Conservation (phyloP, 805 yeast genomes). For the Candida jianshihensis region DNA sequence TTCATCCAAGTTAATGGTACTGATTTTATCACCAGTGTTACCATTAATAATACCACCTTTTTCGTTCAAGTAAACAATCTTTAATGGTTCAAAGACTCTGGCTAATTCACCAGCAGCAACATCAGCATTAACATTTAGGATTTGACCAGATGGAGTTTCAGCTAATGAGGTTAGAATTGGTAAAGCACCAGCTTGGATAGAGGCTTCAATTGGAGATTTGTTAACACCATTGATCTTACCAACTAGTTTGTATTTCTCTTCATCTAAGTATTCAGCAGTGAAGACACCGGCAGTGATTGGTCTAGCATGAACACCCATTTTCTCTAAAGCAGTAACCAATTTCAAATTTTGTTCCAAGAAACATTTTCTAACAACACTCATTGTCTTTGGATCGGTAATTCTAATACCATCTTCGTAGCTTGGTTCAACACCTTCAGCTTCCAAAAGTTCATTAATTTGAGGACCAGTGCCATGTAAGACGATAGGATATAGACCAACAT, state of each 20-base stretch:
- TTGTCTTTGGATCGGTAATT: constrained; percentile 88
- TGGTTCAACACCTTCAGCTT: constrained; percentile 92
- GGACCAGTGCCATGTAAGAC: constrained; percentile 99
- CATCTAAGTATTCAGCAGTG: constrained; percentile 84
- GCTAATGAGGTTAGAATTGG: constrained; percentile 96
- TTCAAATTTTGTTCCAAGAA: constrained; percentile 93
- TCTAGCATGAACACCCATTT: constrained; percentile 95
- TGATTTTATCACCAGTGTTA: constrained; percentile 80
- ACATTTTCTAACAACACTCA: constrained; percentile 93
- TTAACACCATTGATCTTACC: constrained; percentile 85
- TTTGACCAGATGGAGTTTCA: constrained; percentile 94
- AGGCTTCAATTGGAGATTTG: constrained; percentile 86
- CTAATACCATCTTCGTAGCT: constrained; percentile 95
- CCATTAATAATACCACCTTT: constrained; percentile 97
- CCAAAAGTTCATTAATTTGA: constrained; percentile 90
- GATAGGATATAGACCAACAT: constrained; percentile 94
- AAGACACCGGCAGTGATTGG: constrained; percentile 98
- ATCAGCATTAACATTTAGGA: constrained; percentile 95
- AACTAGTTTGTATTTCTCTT: constrained; percentile 85
- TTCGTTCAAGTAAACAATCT: constrained; percentile 92
- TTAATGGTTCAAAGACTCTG: constrained; percentile 92
- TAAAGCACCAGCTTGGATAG: constrained; percentile 91
- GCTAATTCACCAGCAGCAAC: constrained; percentile 99
- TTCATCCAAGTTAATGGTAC: constrained; percentile 89
- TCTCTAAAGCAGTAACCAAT: constrained; percentile 91